Base-by-base conservation (phyloP, 1,284 basidiomycete species). In the Tilletia indica region DNA sequence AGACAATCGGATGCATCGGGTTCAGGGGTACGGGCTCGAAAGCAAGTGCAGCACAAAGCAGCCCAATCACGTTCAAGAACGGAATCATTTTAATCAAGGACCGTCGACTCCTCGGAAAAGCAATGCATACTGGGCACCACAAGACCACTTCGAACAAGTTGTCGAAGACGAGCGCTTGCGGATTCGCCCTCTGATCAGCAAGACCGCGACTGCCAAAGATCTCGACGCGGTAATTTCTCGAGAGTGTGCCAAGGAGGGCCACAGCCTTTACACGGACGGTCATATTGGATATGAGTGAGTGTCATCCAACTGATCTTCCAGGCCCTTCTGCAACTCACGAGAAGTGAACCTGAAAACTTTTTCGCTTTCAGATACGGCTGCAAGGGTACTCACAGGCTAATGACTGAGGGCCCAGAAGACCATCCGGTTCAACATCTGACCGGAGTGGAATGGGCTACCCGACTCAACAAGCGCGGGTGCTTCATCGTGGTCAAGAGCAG, bases 1-100 rank as follows among this genome's bases (percentile, higher is more conserved):
- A 19, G 6, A 14, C n/a, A 19, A 19, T 19, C 51, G 11, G n/a
- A 19, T 6, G 8, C 11, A 19, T 54, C 51, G 8, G 51, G n/a
- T 54, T 11, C 9, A 8, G 16, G 9, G n/a, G n/a, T n/a, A 6
- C 51, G 19, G 8, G n/a, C 16, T n/a, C 51, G 8, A n/a, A 19
- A 19, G 31, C 51, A 19, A 19, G 31, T 54, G 12, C 47, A 12
- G 11, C 47, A 49, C 51, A 25, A 14, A 11, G n/a, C 51, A 54
- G 9, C 4, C 58, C 58, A 11, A 63, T 63, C n/a, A 11, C 58
- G 25, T 63, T 63, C 58, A 63, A 63, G 58, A 63, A 63, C 34
- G 58, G 58, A 14, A 36, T 63, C 31, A 63, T 19, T 31, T 34
- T 63, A 5, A 34, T 36, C 34, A 54, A 54, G 31, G 58, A 63